These are phyloP conservation scores for Bruguiera gymnorhiza DNA, from an alignment of 345 rosid species.

Conservation along the genomic window DNA sequence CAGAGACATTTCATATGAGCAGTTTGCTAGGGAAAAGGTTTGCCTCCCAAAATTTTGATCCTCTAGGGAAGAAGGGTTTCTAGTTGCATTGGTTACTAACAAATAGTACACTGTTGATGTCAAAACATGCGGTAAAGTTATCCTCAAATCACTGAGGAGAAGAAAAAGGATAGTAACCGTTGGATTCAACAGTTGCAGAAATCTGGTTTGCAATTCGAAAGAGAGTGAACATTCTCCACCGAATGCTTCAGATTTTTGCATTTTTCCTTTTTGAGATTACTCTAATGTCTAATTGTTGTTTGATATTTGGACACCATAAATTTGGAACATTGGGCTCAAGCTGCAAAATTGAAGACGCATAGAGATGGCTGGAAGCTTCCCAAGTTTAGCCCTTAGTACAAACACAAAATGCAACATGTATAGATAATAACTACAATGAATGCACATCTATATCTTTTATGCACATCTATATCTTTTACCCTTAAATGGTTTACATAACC, in stretches of 20 bases:
- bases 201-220: conserved; percentile 89
- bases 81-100: conserved; percentile 3
- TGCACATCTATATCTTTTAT: too few species aligned
- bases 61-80: not conserved
- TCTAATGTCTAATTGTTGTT: too few species aligned
- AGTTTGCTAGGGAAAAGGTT: conserved; percentile 78
- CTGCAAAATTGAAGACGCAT: too few species aligned
- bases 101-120: not conserved
- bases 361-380: too few species aligned
- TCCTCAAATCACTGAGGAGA: conserved; percentile 79
- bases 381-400: too few species aligned
- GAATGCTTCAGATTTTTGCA: too few species aligned
- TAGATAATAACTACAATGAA: too few species aligned
- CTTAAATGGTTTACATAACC: too few species aligned
- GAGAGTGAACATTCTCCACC: conserved; percentile 52
- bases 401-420: too few species aligned
- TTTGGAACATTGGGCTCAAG: too few species aligned
- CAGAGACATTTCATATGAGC: conserved; percentile 89
- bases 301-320: too few species aligned
- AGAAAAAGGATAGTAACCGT: conserved; percentile 88
- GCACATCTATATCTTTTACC: too few species aligned
- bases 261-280: not conserved
- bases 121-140: conserved; percentile 37
- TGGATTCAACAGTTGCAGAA: conserved; percentile 97
- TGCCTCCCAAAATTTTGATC: conserved; percentile 12